phyloP scores from a whole-genome alignment of 306 rosid genomes.

The Vigna nakashimae region DNA sequence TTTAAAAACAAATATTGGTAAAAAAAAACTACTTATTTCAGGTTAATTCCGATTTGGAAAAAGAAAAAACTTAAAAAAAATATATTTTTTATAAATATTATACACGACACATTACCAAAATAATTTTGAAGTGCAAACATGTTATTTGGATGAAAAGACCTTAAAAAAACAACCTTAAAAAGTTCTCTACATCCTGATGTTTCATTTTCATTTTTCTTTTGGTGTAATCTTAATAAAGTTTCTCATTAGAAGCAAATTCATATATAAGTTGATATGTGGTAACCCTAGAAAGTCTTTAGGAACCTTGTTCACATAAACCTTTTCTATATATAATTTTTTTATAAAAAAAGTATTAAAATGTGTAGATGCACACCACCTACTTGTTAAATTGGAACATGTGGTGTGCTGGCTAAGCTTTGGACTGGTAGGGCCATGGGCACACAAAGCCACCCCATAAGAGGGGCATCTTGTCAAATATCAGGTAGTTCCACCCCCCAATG shows the following conservation, averaged over 20 bases:
- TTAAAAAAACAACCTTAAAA: background rate
- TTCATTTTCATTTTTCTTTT: background rate
- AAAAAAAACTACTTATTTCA: no score
- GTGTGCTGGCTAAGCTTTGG: slow-evolving; percentile 71
- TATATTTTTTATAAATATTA: no score
- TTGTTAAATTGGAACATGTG: slow-evolving; percentile 76
- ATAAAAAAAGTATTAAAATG: slow-evolving; percentile 16
- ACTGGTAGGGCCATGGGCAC: slow-evolving; percentile 73
- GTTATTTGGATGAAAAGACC: no score
- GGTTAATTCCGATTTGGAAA: no score
- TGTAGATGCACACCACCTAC: slow-evolving; percentile 60
- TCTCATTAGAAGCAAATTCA: no score
- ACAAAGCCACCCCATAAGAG: slow-evolving; percentile 65
- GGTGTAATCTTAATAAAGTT: no score
- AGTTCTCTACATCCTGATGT: slow-evolving; percentile 36
- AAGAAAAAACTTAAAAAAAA: no score
- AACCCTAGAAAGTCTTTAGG: background rate
- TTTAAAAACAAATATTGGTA: no score
- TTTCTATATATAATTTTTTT: background rate
- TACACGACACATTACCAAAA: no score
- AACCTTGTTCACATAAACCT: background rate
- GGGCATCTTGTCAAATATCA: slow-evolving; percentile 64
- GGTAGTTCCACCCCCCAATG: slow-evolving; percentile 55
- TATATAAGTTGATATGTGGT: no score
- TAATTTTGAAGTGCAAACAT: no score